phyloP scores from a whole-genome alignment of 495 filamentous ascomycete genomes.

The Lentithecium fluviatile region DNA sequence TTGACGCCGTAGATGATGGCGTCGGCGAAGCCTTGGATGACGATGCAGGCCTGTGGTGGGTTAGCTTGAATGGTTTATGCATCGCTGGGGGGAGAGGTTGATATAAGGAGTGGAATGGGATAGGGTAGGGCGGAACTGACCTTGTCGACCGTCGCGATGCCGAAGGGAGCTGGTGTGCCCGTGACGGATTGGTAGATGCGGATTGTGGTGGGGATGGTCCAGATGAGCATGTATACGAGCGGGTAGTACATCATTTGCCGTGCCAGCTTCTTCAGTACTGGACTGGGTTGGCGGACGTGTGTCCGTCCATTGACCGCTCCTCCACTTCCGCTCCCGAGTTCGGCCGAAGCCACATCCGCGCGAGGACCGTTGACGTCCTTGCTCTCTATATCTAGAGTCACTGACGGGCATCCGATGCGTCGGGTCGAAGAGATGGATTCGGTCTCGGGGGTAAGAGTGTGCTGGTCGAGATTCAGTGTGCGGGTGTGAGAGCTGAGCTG shows the following conservation, averaged over 20 bases:
- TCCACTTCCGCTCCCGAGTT: not conserved
- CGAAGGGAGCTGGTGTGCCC: slow-evolving; percentile 42
- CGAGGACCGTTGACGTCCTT: slow-evolving; percentile 27
- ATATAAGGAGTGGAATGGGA: not conserved
- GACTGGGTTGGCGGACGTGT: slow-evolving; percentile 16
- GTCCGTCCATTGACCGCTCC: slow-evolving; percentile 6
- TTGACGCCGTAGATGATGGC: slow-evolving; percentile 49
- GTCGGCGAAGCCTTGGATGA: slow-evolving; percentile 49
- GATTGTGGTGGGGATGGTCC: slow-evolving; percentile 47
- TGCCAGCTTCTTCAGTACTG: slow-evolving; percentile 42
- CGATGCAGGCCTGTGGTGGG: slow-evolving; percentile 42
- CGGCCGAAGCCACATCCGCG: no score
- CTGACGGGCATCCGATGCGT: slow-evolving; percentile 25
- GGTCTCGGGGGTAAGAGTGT: slow-evolving; percentile 11
- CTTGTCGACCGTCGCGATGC: slow-evolving; percentile 48
- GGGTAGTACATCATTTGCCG: slow-evolving; percentile 50
- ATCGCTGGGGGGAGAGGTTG: no score
- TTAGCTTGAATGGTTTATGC: slow-evolving; percentile 5
- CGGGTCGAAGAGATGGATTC: slow-evolving; percentile 30
- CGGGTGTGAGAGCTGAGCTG: not conserved
- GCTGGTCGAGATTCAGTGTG: no score
- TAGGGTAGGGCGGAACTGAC: slow-evolving; percentile 18
- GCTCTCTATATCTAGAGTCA: slow-evolving; percentile 12
- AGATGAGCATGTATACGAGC: slow-evolving; percentile 47
- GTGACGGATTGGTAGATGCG: slow-evolving; percentile 47